A percentile compares a stretch with the other conserved stretches of the same genome.
Evolutionary conservation across 2,329 filamentous ascomycete genomes (phyloP).

Genomic region (Sporothrix curviconia): DNA sequence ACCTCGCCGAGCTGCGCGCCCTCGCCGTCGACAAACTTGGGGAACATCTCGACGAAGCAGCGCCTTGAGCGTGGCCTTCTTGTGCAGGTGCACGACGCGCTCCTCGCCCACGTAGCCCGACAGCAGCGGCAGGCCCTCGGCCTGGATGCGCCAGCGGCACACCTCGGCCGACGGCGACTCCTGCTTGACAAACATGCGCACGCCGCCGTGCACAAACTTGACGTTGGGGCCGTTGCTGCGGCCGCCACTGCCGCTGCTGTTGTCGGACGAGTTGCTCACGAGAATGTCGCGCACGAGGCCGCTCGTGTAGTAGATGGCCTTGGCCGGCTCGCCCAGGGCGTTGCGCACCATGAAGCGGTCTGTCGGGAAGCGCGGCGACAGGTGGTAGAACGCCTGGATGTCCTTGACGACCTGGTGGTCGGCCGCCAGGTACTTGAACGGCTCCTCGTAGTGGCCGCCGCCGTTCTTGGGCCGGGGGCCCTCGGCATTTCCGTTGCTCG

Average conservation of each 20-base stretch:
- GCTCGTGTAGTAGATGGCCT: conserved; percentile 95
- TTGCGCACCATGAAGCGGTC: conserved; percentile 97
- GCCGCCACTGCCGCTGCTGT: conserved; percentile 41
- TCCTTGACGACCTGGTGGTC: conserved; percentile 68
- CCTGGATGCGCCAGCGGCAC: conserved; percentile 92
- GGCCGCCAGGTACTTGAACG: conserved; percentile 80
- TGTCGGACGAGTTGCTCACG: conserved; percentile 77
- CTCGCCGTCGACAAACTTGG: conserved; percentile 68
- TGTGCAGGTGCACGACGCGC: conserved; percentile 66
- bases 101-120: conserved; percentile 81
- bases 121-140: conserved; percentile 84
- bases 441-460: conserved; percentile 65
- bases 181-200: conserved; percentile 99
- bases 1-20: conserved; percentile 80
- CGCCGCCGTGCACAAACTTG: conserved; percentile 92
- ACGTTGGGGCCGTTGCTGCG: conserved; percentile 41
- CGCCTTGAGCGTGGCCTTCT: conserved; percentile 71
- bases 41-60: conserved; percentile 94
- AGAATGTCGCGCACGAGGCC: conserved; percentile 79
- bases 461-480: conserved; percentile 35
- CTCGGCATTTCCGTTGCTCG: conserved; percentile 11
- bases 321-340: conserved; percentile 75
- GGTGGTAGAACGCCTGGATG: conserved; percentile 78
- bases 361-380: conserved; percentile 76
- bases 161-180: conserved; percentile 80